These are phyloP conservation scores for Dendrobium catenatum DNA, from an alignment of 106 monocot genomes.

Conservation along the genomic window DNA sequence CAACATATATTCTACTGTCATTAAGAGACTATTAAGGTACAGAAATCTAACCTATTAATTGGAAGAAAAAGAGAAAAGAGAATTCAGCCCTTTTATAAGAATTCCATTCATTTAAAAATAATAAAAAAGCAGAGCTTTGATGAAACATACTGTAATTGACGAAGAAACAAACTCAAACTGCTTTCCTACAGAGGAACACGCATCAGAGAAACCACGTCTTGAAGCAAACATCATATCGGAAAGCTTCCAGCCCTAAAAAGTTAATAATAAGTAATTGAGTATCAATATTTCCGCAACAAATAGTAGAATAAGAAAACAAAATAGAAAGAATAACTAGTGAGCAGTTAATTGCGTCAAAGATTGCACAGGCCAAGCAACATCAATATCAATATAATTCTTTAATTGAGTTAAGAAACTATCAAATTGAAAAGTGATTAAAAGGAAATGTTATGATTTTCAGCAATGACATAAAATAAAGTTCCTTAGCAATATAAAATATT, in stretches of 20 bases:
- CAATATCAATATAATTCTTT: neutral
- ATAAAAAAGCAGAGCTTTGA: neutral
- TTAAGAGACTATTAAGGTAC: neutral
- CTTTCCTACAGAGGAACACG: slow-evolving; percentile 24
- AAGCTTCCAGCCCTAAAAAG: slow-evolving; percentile 38
- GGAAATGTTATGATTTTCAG: neutral
- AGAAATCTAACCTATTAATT: neutral
- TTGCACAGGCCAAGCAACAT: neutral
- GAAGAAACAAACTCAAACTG: slow-evolving; percentile 28
- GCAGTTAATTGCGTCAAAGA: neutral
- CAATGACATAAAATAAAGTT: neutral
- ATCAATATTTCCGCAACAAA: neutral
- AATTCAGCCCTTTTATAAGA: neutral
- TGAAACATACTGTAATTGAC: slow-evolving; percentile 27
- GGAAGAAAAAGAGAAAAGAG: neutral
- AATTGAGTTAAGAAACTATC: neutral
- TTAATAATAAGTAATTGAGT: neutral
- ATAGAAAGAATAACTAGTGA: neutral
- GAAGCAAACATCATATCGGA: slow-evolving; percentile 45
- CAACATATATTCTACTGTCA: neutral
- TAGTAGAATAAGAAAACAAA: neutral
- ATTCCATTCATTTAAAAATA: neutral
- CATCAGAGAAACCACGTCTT: slow-evolving; percentile 32
- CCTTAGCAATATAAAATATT: neutral
- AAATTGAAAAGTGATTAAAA: neutral